A percentile compares a stretch with the other conserved stretches of the same genome.
Evolutionary conservation across 139 green algal genomes (phyloP).

Genomic region (Penium margaritaceum): DNA sequence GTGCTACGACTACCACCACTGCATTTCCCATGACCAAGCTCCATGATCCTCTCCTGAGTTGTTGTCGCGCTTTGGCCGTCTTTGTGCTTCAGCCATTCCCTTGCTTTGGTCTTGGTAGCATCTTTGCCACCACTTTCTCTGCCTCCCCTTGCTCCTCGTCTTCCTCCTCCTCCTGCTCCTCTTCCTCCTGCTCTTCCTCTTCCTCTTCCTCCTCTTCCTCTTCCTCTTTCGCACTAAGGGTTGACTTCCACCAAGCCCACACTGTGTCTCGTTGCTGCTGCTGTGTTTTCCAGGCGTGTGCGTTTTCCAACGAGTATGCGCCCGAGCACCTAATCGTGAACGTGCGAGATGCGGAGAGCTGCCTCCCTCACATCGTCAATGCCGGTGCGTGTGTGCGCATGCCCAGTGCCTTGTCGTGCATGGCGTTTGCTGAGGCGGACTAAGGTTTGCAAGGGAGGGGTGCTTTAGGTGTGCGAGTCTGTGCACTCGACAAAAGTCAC

Average conservation of each 20-base stretch:
- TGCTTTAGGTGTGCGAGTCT: too few relatives aligned
- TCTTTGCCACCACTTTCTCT: constrained; percentile 9
- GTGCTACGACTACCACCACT: too few relatives aligned
- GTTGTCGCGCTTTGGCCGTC: too few relatives aligned
- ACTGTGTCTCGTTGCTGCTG: not conserved
- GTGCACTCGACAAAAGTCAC: too few relatives aligned
- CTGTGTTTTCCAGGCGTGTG: constrained; percentile 44
- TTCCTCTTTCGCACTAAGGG: not conserved
- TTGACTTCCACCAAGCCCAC: not conserved
- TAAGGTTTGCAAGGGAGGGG: too few relatives aligned
- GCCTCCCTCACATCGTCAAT: constrained; percentile 75
- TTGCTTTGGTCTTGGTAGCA: too few relatives aligned
- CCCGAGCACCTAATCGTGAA: constrained; percentile 98
- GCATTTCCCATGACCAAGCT: too few relatives aligned
- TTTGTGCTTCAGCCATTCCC: too few relatives aligned
- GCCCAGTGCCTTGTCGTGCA: too few relatives aligned
- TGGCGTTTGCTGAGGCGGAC: too few relatives aligned
- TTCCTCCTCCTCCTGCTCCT: constrained; percentile 3
- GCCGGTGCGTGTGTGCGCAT: too few relatives aligned
- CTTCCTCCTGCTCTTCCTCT: not conserved
- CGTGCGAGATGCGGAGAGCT: constrained; percentile 73
- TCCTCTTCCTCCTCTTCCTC: not conserved
- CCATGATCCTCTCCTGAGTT: too few relatives aligned
- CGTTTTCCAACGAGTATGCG: constrained; percentile 89
- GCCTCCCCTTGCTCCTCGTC: not conserved